Evolutionary conservation across 805 yeast species (phyloP).

Genomic region (Priceomyces medius): DNA sequence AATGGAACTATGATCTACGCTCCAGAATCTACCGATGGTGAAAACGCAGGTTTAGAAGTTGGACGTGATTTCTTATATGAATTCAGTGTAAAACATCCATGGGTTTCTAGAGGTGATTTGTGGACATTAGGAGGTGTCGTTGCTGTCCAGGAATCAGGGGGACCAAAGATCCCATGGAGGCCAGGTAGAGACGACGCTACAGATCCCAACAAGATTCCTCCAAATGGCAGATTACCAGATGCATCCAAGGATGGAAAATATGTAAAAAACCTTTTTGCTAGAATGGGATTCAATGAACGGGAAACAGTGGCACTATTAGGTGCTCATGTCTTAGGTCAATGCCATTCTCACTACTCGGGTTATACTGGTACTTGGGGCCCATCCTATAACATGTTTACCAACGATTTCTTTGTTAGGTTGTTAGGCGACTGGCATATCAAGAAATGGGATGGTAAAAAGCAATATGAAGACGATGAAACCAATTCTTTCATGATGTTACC

Average conservation of each 20-base stretch:
- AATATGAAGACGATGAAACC: slow-evolving; percentile 40
- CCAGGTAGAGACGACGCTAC: slow-evolving; percentile 71
- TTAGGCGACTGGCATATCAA: slow-evolving; percentile 55
- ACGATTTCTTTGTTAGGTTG: slow-evolving; percentile 38
- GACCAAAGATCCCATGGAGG: slow-evolving; percentile 78
- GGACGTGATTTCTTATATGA: slow-evolving; percentile 59
- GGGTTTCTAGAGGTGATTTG: slow-evolving; percentile 78
- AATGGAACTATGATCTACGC: slow-evolving; percentile 38
- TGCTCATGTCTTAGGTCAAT: slow-evolving; percentile 42
- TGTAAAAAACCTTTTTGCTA: slow-evolving; percentile 58
- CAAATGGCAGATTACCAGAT: slow-evolving; percentile 72
- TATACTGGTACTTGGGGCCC: slow-evolving; percentile 48
- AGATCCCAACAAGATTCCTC: slow-evolving; percentile 52
- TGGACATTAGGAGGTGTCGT: slow-evolving; percentile 78
- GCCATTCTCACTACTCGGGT: slow-evolving; percentile 38
- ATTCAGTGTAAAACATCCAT: slow-evolving; percentile 55
- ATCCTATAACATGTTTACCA: slow-evolving; percentile 39
- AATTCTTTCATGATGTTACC: slow-evolving; percentile 55
- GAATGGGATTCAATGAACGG: slow-evolving; percentile 47
- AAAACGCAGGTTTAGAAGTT: slow-evolving; percentile 62
- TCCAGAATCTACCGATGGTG: slow-evolving; percentile 32
- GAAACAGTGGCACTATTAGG: slow-evolving; percentile 44
- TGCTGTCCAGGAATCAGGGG: slow-evolving; percentile 76
- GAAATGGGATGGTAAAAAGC: slow-evolving; percentile 42
- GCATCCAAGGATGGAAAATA: slow-evolving; percentile 66